A percentile compares a stretch with the other conserved stretches of the same genome.
Evolutionary conservation across 805 yeast genomes (phyloP).

Genomic region (Lachancea quebecensis): DNA sequence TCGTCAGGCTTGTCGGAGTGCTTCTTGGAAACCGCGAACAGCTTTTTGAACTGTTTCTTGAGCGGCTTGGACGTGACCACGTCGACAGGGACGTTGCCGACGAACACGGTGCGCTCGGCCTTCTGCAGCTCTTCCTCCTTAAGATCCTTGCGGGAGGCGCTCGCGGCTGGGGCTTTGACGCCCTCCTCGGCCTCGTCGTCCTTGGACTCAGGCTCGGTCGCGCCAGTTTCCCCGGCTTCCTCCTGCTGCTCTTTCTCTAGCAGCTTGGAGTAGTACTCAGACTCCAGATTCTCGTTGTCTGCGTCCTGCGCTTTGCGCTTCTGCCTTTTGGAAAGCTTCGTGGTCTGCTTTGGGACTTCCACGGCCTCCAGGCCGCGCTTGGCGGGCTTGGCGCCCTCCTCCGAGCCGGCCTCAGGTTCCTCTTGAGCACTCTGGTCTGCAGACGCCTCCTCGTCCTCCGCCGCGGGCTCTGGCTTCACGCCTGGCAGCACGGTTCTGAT

Average conservation of each 20-base stretch:
- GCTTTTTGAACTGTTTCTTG: slow-evolving; percentile 57
- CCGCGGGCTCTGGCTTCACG: slow-evolving; percentile 13
- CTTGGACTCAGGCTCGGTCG: slow-evolving; percentile 6
- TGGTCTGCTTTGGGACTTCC: slow-evolving; percentile 10
- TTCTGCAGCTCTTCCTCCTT: slow-evolving; percentile 69
- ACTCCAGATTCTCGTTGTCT: slow-evolving; percentile 47
- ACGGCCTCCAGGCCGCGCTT: slow-evolving; percentile 16
- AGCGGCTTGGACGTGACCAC: slow-evolving; percentile 58
- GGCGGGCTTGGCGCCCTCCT: slow-evolving; percentile 13
- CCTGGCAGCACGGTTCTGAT: slow-evolving; percentile 19
- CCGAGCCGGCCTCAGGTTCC: not conserved
- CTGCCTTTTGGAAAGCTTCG: slow-evolving; percentile 19
- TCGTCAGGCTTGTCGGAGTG: too few species aligned
- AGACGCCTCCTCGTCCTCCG: slow-evolving; percentile 12
- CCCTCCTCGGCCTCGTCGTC: slow-evolving; percentile 14
- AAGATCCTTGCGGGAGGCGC: slow-evolving; percentile 49
- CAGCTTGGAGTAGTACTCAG: slow-evolving; percentile 45
- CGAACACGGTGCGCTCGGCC: slow-evolving; percentile 78
- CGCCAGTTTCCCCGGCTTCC: slow-evolving; percentile 11
- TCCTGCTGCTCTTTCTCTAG: slow-evolving; percentile 29
- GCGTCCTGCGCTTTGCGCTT: slow-evolving; percentile 23
- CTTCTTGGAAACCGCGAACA: slow-evolving; percentile 35
- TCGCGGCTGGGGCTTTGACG: slow-evolving; percentile 16
- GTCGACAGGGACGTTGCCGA: slow-evolving; percentile 70
- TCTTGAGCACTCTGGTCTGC: not conserved